Evolutionary conservation across 306 rosid species (phyloP), one percentile per base, ranked within the genome.

Genomic region (Cucumis melo): DNA sequence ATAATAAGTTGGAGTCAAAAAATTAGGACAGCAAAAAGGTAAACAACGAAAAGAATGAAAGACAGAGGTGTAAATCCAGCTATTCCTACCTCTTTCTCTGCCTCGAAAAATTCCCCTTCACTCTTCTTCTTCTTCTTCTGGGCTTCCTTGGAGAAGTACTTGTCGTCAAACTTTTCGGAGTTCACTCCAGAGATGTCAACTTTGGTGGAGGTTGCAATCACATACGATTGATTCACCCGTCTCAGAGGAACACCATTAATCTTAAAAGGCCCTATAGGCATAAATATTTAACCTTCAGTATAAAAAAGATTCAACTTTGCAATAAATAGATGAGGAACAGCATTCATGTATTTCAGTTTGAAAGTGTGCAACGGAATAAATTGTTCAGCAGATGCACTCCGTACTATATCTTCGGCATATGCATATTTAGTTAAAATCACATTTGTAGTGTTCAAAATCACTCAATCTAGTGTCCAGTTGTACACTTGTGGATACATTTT

Each of bases 201-300:
- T 81, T 87, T 85, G 17, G 92, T 88, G 54, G 95, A 88, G 51
- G 95, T 90, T 27, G 82, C 89, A 79, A 88, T 86, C 39, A 88
- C 89, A 16, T 90, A 90, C 1, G 95, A 78, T 23, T 90, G 95
- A 27, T 87, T 83, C 39, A 90, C 92, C 15, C 95, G 89, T 79
- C 95, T 87, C 79, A 90, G 83, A 12, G 95, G 92, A 75, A 90
- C 95, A 29, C 92, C 95, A 10, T 90, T 90, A 13, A 90, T 80
- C 82, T 86, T 86, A 78, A 86, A 90, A 27, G 92, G 95, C 5
- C 95, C 92, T 88, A 50, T 66, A 72, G 46, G 36, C 42, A 74
- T 61, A 71, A 78, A 8, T 15, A 16, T 6, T 16, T 16, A 51
- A 16, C n/a, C 56, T 51, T 51, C 9, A 51, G 20, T 1, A 51